phyloP scores from a whole-genome alignment of 108 stramenopile genomes.

The Epipyxis sp. region DNA sequence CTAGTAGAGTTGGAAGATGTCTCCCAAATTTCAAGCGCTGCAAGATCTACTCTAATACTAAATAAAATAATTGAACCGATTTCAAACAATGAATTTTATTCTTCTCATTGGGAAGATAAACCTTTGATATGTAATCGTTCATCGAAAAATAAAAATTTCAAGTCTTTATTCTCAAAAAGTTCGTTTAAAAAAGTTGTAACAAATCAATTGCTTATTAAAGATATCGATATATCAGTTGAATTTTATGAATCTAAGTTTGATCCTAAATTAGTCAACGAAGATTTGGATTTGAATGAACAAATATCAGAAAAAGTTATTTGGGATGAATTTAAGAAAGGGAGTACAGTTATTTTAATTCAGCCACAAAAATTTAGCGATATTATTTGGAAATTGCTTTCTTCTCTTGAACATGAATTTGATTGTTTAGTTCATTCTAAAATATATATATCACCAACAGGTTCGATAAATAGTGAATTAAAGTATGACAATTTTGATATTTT shows the following conservation, averaged over 20 bases:
- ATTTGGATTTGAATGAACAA: not conserved
- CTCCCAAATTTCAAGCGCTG: not conserved
- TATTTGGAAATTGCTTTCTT: not conserved
- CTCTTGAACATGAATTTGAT: conserved; percentile 21
- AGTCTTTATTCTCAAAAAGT: not conserved
- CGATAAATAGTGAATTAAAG: not conserved
- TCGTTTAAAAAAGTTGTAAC: not conserved
- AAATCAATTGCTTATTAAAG: not conserved
- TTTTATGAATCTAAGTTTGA: too few relatives aligned
- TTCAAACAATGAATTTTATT: not conserved
- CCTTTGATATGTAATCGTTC: not conserved
- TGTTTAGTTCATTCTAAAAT: not conserved
- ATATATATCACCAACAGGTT: not conserved
- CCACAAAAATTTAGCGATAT: not conserved
- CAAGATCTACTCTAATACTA: not conserved
- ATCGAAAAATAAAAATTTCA: conserved; percentile 3
- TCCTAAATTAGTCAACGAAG: not conserved
- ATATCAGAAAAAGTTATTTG: too few relatives aligned
- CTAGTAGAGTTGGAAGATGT: not conserved
- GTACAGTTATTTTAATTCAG: not conserved
- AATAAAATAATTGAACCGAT: not conserved
- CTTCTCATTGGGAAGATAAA: not conserved
- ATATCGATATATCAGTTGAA: conserved; percentile 8
- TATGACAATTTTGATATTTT: conserved; percentile 10
- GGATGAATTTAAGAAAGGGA: not conserved